A percentile compares a stretch with the other conserved stretches of the same genome.
Conservation (phyloP, 257 asterid species). For the Ocimum tenuiflorum region DNA sequence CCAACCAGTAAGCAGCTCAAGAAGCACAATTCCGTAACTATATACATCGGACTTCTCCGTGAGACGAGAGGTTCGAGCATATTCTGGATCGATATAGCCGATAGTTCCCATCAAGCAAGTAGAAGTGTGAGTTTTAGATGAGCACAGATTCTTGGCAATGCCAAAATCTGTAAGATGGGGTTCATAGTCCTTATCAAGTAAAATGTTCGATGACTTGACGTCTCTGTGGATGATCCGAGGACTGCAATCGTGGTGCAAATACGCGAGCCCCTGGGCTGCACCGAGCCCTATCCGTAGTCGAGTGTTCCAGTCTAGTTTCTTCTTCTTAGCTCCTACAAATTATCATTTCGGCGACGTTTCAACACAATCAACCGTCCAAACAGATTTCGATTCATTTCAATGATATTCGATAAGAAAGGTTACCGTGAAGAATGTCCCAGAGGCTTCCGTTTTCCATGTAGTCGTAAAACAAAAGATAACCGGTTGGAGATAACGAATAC, state of each 20-base stretch:
- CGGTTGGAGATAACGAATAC: conserved; percentile 71
- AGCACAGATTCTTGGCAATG: conserved; percentile 78
- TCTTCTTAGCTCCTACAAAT: conserved; percentile 58
- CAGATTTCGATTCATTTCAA: too few species aligned
- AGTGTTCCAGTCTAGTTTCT: conserved; percentile 69
- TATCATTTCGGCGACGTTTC: not conserved
- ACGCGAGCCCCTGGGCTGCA: conserved; percentile 83
- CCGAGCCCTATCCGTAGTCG: conserved; percentile 71
- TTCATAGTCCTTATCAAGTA: conserved; percentile 64
- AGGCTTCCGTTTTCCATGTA: conserved; percentile 98
- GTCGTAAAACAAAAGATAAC: conserved; percentile 81
- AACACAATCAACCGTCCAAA: not conserved
- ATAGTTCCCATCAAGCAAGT: conserved; percentile 88
- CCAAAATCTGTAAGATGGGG: conserved; percentile 90
- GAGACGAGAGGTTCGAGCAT: conserved; percentile 88
- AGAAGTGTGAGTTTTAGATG: conserved; percentile 68
- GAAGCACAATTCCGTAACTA: conserved; percentile 73
- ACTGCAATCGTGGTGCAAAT: conserved; percentile 87
- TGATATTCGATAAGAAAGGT: not conserved
- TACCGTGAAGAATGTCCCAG: conserved; percentile 93
- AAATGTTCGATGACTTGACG: conserved; percentile 80
- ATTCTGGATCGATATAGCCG: conserved; percentile 93
- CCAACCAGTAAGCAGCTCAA: conserved; percentile 79
- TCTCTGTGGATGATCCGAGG: conserved; percentile 88
- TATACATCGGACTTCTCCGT: conserved; percentile 93